Evolutionary conservation across 2,329 filamentous ascomycete species (phyloP), one percentile per base, ranked within the genome.

Genomic region (Cladosporium sp.): DNA sequence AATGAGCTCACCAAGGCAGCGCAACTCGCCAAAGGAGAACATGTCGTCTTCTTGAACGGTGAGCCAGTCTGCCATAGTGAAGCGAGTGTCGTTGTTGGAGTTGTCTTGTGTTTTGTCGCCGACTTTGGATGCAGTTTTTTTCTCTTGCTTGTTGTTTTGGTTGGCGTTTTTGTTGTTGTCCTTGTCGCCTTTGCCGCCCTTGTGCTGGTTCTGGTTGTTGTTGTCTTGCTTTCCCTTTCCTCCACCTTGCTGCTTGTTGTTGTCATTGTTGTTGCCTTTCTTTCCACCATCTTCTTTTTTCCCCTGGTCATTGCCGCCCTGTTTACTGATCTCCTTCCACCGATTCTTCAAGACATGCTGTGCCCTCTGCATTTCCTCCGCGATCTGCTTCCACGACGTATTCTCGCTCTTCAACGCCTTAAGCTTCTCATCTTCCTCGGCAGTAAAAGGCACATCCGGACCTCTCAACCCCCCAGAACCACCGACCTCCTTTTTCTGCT

Each of bases 1-100:
- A 33, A 76, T 62, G 19, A 78, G 65, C 19, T 67, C 61, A 30
- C 70, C 70, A 15, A 80, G 62, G 7, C 72, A 60, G 15, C 67
- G 62, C 16, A 75, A 53, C 39, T 75, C 68, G n/a, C 59, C 57
- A 46, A 65, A 59, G 30, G 46, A 57, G 61, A 69, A 70, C n/a
- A 62, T 41, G 8, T 64, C 58, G 42, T 69, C 66, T 43, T 66
- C 63, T 18, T 60, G 52, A 8, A 68, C 56, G 7, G 56, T 57
- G 29, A 55, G 54, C 61, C 61, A 64, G 40, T 65, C 58, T 42
- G 29, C 36, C 41, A 65, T 55, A 16, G 60, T 65, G 58, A 64
- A 64, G 40, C 58, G 55, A 18, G 57, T 55, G 15, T 61, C 60
- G 30, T 48, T 49, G 25, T 49, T 52, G 25, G 43, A 47, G 22